Base-by-base conservation (phyloP, 768 basidiomycete species). In the Amylocystis lapponica region DNA sequence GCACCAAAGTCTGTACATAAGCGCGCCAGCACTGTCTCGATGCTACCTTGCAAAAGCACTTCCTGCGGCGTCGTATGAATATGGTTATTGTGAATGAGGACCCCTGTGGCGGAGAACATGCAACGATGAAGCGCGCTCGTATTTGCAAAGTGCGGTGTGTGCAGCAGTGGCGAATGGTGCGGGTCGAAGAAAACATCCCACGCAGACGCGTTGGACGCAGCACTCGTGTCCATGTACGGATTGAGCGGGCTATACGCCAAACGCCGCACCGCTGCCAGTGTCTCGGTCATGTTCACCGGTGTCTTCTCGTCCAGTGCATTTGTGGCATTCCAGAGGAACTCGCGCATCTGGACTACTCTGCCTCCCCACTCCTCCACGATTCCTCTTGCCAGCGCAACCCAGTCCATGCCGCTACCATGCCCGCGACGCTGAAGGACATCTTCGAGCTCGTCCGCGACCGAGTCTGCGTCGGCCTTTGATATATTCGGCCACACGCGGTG, bases 401-500 rank as follows among this genome's bases (percentile, higher is more conserved):
- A 45, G 27, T 45, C 25, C 43, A 45, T 31, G 26, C 35, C 35
- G 19, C 27, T 37, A 19, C 43, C 43, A 13, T 5, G n/a, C 5
- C 17, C 16, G 16, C 17, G 11, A 3, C 43, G 34, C 26, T 17
- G 13, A 4, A 45, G 35, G n/a, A 38, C 30, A 3, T 36, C 25
- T n/a, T 37, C 35, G 22, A 45, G 17, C n/a, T 45, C 43, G 10
- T 30, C 23, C 36, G 30, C 27, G 12, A 45, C 27, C 4, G 35
- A 23, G 21, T 36, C 22, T 17, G 43, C 43, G 25, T 45, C 43
- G 12, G 35, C 35, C 20, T 30, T 30, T 2, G 43, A 45, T 14
- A 45, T 45, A 19, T 45, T 45, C 17, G 26, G 16, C 43, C 43
- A 45, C 14, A 36, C 29, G 29, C 43, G 43, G 21, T 45, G 43